These are phyloP conservation scores for Gossypium stocksii DNA, from an alignment of 345 rosid genomes.

Conservation along the genomic window DNA sequence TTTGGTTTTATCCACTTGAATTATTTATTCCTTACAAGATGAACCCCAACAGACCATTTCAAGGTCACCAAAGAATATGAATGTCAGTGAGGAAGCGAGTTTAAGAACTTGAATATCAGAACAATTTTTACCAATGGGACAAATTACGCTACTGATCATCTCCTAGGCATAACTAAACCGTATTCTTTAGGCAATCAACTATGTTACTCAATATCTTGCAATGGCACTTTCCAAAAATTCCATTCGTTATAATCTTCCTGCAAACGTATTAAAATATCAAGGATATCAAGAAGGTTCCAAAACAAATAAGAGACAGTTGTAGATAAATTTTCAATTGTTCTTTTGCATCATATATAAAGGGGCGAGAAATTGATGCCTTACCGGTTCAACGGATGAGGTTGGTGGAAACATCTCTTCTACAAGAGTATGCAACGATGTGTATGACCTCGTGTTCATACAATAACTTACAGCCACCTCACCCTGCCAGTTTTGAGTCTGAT, in stretches of 20 bases:
- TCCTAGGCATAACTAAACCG: background rate
- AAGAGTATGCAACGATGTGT: conserved; percentile 82
- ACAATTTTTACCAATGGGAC: conserved; percentile 2
- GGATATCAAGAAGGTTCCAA: conserved; percentile 10
- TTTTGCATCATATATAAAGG: background rate
- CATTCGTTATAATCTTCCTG: conserved; percentile 89
- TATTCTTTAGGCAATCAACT: conserved; percentile 4
- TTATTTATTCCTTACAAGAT: conserved; percentile 7
- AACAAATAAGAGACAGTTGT: background rate
- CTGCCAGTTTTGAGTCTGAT: conserved; percentile 30
- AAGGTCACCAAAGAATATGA: background rate
- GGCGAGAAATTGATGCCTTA: conserved; percentile 16
- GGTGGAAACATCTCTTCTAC: conserved; percentile 94
- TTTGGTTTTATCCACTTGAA: conserved; percentile 2
- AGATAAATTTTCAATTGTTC: background rate
- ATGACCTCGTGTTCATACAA: conserved; percentile 63
- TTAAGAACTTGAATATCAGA: conserved; percentile 14
- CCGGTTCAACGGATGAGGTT: conserved; percentile 76
- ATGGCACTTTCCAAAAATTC: conserved; percentile 79
- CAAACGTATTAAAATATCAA: conserved; percentile 8
- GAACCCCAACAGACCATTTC: conserved; percentile 17
- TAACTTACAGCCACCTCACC: conserved; percentile 90
- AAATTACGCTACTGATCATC: conserved; percentile 4
- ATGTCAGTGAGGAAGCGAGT: background rate
- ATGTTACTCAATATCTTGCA: conserved; percentile 47